Evolutionary conservation across 352 stramenopile genomes (phyloP).

Genomic region (Pseudoperonospora humuli): DNA sequence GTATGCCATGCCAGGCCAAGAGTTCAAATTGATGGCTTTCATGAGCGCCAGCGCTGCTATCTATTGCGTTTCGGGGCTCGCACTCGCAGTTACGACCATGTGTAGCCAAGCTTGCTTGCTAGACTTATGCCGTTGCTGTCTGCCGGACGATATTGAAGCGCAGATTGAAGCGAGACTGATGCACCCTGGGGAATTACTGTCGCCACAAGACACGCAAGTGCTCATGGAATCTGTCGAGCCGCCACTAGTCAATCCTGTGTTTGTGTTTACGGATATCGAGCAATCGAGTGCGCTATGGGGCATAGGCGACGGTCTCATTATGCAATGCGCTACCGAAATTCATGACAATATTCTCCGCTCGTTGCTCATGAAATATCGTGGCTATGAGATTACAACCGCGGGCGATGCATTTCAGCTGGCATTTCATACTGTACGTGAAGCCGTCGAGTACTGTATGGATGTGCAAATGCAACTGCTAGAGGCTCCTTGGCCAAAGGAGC

Average conservation of each 20-base stretch:
- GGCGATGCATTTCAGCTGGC: slow-evolving; percentile 52
- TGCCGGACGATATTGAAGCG: slow-evolving; percentile 40
- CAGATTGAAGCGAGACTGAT: slow-evolving; percentile 33
- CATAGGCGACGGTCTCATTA: slow-evolving; percentile 29
- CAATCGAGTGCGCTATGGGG: slow-evolving; percentile 50
- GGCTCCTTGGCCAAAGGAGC: slow-evolving; percentile 38
- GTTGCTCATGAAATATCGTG: slow-evolving; percentile 38
- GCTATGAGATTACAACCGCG: slow-evolving; percentile 55
- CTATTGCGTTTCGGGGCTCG: slow-evolving; percentile 29
- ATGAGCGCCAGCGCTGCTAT: slow-evolving; percentile 33
- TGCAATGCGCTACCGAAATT: slow-evolving; percentile 41
- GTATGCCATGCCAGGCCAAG: slow-evolving; percentile 23
- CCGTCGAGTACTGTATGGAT: slow-evolving; percentile 49
- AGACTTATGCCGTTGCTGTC: slow-evolving; percentile 25
- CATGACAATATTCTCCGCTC: slow-evolving; percentile 47
- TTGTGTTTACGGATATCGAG: slow-evolving; percentile 63
- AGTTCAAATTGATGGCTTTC: slow-evolving; percentile 23
- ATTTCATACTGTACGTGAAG: slow-evolving; percentile 47
- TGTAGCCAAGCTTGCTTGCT: slow-evolving; percentile 41
- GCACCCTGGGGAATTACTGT: slow-evolving; percentile 26
- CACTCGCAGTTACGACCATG: slow-evolving; percentile 37
- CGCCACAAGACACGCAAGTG: slow-evolving; percentile 21
- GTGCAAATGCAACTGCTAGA: slow-evolving; percentile 43
- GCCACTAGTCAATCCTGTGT: slow-evolving; percentile 40
- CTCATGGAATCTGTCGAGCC: slow-evolving; percentile 27